Conservation (phyloP, 208 protist genomes). For the Acanthamoeba healyi region DNA sequence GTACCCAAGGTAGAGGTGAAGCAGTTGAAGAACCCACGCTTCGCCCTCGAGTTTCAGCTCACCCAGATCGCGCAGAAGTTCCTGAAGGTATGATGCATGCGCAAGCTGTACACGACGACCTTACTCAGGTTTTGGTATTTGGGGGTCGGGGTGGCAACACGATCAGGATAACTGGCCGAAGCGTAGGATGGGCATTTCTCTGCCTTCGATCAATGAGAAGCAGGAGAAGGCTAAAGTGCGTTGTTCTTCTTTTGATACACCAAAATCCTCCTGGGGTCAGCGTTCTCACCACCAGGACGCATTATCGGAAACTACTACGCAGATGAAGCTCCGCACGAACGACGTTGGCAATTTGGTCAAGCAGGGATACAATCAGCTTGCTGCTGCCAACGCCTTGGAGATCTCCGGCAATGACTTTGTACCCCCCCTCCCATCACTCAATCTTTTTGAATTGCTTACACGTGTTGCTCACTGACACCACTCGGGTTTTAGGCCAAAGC, state of each 20-base stretch:
- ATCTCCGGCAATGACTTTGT: slow-evolving; percentile 27
- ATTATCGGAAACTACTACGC: too few species aligned
- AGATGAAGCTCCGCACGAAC: slow-evolving; percentile 46
- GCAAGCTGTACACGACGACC: background rate
- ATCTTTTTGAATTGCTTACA: background rate
- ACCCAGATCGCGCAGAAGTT: slow-evolving; percentile 21
- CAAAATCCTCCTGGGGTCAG: too few species aligned
- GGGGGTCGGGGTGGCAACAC: too few species aligned
- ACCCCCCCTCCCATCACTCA: background rate
- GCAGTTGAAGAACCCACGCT: slow-evolving; percentile 32
- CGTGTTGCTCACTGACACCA: background rate
- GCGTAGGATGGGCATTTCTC: slow-evolving; percentile 38
- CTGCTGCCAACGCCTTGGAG: slow-evolving; percentile 50
- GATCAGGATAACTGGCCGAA: slow-evolving; percentile 28
- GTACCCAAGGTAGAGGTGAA: slow-evolving; percentile 49
- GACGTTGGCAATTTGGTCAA: slow-evolving; percentile 22
- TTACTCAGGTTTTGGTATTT: too few species aligned
- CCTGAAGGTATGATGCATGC: background rate
- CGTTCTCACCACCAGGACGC: too few species aligned
- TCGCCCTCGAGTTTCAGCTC: slow-evolving; percentile 50
- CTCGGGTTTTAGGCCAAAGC: background rate
- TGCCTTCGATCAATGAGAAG: background rate
- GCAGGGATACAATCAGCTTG: slow-evolving; percentile 54
- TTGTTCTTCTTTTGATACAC: background rate
- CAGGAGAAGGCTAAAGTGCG: background rate